These are phyloP conservation scores for Septoria linicola DNA, from an alignment of 2,329 filamentous ascomycete genomes.

Conservation along the genomic window DNA sequence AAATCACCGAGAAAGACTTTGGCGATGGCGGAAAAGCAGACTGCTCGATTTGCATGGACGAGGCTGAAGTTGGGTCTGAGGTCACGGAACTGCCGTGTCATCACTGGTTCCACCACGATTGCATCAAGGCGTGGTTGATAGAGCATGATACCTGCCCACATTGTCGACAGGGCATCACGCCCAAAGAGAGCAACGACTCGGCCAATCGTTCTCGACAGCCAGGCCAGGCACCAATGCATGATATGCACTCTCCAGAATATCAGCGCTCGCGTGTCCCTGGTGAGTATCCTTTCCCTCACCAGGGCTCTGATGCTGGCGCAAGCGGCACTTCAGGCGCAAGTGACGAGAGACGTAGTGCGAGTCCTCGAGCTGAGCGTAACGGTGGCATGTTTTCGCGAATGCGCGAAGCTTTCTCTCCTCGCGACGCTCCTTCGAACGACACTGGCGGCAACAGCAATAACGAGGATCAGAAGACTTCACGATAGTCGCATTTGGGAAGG, in stretches of 20 bases:
- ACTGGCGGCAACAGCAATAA: constrained; percentile 11
- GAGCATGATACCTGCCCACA: constrained; percentile 93
- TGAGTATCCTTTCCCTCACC: constrained; percentile 25
- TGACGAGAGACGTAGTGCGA: constrained; percentile 20
- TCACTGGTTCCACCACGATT: constrained; percentile 89
- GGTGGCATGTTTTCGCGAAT: constrained; percentile 36
- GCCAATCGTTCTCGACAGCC: constrained; percentile 29
- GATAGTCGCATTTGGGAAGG: neutral
- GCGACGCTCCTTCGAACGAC: constrained; percentile 7
- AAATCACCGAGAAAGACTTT: constrained; percentile 68
- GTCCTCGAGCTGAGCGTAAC: constrained; percentile 16
- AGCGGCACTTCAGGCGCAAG: constrained; percentile 27
- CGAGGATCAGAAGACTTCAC: neutral
- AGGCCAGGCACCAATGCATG: constrained; percentile 33
- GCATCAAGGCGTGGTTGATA: constrained; percentile 77
- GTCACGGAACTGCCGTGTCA: constrained; percentile 79
- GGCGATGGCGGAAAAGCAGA: constrained; percentile 69
- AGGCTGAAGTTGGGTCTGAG: constrained; percentile 69
- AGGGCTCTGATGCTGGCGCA: constrained; percentile 18
- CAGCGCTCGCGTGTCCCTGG: constrained; percentile 25
- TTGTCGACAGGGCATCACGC: constrained; percentile 60
- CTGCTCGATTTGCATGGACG: constrained; percentile 94
- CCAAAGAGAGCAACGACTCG: constrained; percentile 30
- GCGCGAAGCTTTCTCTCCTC: constrained; percentile 34
- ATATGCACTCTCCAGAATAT: constrained; percentile 32